These are phyloP conservation scores for Talaromyces sp. DNA, from an alignment of 2,329 filamentous ascomycete genomes.

Conservation along the genomic window DNA sequence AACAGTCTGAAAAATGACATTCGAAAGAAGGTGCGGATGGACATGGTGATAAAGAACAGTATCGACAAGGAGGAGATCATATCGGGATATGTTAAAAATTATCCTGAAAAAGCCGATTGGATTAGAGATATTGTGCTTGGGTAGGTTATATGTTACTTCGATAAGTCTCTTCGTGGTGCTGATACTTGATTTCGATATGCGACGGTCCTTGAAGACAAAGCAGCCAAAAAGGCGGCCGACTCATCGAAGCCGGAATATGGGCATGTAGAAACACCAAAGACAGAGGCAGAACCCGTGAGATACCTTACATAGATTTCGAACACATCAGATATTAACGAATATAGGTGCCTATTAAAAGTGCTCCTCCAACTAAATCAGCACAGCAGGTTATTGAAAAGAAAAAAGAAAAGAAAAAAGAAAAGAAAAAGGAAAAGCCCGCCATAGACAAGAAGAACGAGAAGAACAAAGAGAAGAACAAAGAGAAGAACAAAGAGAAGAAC, in stretches of 20 bases:
- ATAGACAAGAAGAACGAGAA: conserved; percentile 4
- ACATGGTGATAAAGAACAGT: background rate
- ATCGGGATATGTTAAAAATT: background rate
- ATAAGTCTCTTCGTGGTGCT: too few relatives aligned
- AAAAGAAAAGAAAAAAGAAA: too few relatives aligned
- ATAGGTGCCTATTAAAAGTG: background rate
- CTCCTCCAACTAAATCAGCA: background rate
- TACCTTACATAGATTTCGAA: background rate
- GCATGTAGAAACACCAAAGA: background rate
- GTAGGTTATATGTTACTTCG: background rate
- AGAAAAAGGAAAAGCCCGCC: background rate
- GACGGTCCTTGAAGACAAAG: conserved; percentile 3
- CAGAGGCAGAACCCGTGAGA: background rate
- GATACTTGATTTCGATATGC: conserved; percentile 3
- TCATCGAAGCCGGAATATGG: background rate
- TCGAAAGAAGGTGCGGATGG: conserved; percentile 17
- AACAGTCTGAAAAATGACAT: conserved; percentile 11
- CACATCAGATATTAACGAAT: background rate
- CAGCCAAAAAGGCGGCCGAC: conserved; percentile 5
- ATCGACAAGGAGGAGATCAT: conserved; percentile 10
- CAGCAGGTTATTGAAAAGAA: background rate
- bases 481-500: background rate
- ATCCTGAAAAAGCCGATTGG: conserved; percentile 1
- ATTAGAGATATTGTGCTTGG: conserved; percentile 7
- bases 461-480: background rate